phyloP scores from a whole-genome alignment of 2,329 filamentous ascomycete genomes.

The Alternaria dauci region DNA sequence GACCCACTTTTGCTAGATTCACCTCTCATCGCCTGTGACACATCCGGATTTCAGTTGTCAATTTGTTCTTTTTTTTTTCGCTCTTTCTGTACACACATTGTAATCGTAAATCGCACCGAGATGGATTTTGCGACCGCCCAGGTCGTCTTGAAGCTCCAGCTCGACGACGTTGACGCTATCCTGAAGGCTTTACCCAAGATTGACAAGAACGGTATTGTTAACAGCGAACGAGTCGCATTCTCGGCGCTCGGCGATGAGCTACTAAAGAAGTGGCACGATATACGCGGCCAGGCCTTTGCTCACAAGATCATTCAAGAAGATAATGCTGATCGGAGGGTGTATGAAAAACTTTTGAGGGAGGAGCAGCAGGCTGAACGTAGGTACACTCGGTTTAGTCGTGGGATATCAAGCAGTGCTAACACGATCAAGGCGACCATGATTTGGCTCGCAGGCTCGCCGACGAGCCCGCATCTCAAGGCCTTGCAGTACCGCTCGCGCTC shows the following conservation, averaged over 20 bases:
- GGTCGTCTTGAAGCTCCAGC: slow-evolving; percentile 20
- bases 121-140: slow-evolving; percentile 1
- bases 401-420: background rate
- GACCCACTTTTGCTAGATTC: background rate
- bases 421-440: slow-evolving; percentile 17
- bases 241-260: background rate
- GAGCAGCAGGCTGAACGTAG: background rate
- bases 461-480: background rate
- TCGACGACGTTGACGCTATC: slow-evolving; percentile 20
- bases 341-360: background rate
- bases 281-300: background rate
- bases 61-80: background rate
- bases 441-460: slow-evolving; percentile 19
- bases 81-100: background rate
- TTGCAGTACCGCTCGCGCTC: background rate
- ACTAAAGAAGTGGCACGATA: accelerated
- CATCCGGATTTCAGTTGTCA: background rate
- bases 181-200: slow-evolving; percentile 5
- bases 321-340: background rate
- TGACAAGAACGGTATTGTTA: background rate
- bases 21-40: too few relatives aligned
- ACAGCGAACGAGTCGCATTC: slow-evolving; percentile 9
- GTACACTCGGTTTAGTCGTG: background rate
- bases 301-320: background rate
- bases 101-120: background rate